Percentiles rank a stretch among this genome's conserved stretches.
Evolutionary conservation across 2,329 filamentous ascomycete genomes (phyloP).

Genomic region (Xylaria sp.): DNA sequence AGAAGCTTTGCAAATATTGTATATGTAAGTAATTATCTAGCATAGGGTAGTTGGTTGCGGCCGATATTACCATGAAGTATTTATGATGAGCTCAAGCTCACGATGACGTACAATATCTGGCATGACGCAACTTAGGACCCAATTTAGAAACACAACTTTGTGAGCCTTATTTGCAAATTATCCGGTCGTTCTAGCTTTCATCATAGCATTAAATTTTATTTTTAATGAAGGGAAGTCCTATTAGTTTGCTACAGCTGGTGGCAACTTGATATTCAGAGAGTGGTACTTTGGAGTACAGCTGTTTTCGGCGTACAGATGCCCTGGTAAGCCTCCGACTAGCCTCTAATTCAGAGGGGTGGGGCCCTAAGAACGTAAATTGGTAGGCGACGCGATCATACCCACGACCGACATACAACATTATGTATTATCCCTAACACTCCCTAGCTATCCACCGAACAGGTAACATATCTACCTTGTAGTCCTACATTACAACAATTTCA

Average conservation of each 20-base stretch:
- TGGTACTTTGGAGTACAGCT: not conserved
- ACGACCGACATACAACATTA: no score
- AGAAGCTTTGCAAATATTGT: not conserved
- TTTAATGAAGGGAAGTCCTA: not conserved
- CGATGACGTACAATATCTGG: conserved; percentile 2
- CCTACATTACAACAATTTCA: conserved; percentile 30
- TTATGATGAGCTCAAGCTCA: not conserved
- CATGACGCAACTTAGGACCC: conserved; percentile 11
- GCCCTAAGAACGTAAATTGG: no score
- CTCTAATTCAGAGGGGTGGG: not conserved
- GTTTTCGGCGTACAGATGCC: not conserved
- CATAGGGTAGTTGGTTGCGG: not conserved
- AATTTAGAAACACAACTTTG: conserved; percentile 11
- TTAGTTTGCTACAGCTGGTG: not conserved
- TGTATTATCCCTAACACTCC: no score
- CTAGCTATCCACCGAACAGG: no score
- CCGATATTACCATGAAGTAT: not conserved
- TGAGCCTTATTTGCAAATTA: not conserved
- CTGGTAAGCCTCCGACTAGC: not conserved
- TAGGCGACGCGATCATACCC: no score
- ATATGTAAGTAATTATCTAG: not conserved
- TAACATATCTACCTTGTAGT: no score
- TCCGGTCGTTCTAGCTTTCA: not conserved
- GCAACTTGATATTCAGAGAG: not conserved
- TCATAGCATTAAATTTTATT: not conserved